Conservation (phyloP, 116 monocot species). For the Papilionanthe hybrid region DNA sequence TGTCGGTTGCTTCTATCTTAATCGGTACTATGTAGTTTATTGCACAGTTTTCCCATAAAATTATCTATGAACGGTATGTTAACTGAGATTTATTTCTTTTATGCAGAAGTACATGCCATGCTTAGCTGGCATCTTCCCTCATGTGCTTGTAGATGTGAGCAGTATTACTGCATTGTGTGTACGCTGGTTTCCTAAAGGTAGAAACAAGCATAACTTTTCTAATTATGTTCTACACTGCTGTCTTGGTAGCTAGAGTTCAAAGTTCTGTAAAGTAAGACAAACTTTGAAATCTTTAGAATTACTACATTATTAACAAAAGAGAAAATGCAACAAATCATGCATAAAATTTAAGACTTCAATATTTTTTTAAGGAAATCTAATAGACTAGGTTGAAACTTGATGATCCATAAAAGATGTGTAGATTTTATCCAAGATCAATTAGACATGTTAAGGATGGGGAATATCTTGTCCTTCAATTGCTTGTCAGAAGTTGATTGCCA, state of each 20-base stretch:
- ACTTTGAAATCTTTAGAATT: background rate
- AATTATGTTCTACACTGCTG: background rate
- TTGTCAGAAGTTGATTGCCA: too few relatives aligned
- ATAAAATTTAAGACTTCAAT: too few relatives aligned
- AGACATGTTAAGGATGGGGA: too few relatives aligned
- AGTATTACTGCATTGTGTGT: conserved; percentile 70
- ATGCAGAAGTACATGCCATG: conserved; percentile 93
- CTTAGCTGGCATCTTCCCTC: conserved; percentile 73
- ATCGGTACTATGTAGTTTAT: background rate
- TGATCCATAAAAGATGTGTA: too few relatives aligned
- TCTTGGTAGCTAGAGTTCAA: background rate
- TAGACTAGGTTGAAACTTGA: too few relatives aligned
- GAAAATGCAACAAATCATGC: background rate
- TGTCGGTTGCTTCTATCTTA: background rate
- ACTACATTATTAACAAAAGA: background rate
- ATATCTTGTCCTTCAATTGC: too few relatives aligned
- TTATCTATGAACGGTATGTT: background rate
- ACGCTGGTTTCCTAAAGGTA: conserved; percentile 94
- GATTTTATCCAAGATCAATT: too few relatives aligned
- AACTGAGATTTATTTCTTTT: conserved; percentile 4
- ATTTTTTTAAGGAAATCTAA: too few relatives aligned
- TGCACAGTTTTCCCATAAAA: background rate
- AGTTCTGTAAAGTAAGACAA: background rate
- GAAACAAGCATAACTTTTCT: conserved; percentile 2
- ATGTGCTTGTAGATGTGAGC: conserved; percentile 96